Percentiles rank a stretch among this genome's conserved stretches.
phyloP scores from a whole-genome alignment of 805 yeast species.

The Kodamaea nitidulidarum region DNA sequence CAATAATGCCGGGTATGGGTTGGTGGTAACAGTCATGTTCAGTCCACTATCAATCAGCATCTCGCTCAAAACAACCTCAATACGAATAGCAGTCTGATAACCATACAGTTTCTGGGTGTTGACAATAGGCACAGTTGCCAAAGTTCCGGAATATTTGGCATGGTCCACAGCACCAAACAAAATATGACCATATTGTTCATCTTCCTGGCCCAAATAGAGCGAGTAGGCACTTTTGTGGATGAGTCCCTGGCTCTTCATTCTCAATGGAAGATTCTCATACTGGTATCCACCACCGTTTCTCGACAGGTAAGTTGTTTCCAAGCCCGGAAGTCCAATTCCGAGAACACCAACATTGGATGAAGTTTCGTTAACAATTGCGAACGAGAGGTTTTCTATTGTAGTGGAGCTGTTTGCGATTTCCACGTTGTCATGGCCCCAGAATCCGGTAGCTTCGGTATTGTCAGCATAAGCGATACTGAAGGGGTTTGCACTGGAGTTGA shows the following conservation, averaged over 20 bases:
- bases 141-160: conserved; percentile 34
- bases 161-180: conserved; percentile 44
- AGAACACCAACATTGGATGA: conserved; percentile 50
- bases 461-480: conserved; percentile 49
- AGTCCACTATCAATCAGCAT: conserved; percentile 18
- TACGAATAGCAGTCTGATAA: conserved; percentile 38
- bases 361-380: conserved; percentile 65
- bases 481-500: conserved; percentile 36
- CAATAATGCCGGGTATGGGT: conserved; percentile 22
- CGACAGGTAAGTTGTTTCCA: conserved; percentile 53
- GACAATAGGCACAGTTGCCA: conserved; percentile 35
- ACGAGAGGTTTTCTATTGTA: conserved; percentile 47
- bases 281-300: conserved; percentile 16
- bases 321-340: conserved; percentile 66
- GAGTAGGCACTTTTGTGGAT: conserved; percentile 34
- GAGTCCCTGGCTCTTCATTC: conserved; percentile 28
- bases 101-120: conserved; percentile 35
- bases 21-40: conserved; percentile 15
- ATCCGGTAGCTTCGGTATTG: conserved; percentile 43
- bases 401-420: conserved; percentile 40
- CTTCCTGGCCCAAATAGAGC: conserved; percentile 29
- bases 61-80: conserved; percentile 47
- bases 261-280: conserved; percentile 39
- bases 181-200: conserved; percentile 27
- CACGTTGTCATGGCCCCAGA: conserved; percentile 62